Evolutionary conservation across 768 basidiomycete species (phyloP).

Genomic region (Tulasnella sp.): DNA sequence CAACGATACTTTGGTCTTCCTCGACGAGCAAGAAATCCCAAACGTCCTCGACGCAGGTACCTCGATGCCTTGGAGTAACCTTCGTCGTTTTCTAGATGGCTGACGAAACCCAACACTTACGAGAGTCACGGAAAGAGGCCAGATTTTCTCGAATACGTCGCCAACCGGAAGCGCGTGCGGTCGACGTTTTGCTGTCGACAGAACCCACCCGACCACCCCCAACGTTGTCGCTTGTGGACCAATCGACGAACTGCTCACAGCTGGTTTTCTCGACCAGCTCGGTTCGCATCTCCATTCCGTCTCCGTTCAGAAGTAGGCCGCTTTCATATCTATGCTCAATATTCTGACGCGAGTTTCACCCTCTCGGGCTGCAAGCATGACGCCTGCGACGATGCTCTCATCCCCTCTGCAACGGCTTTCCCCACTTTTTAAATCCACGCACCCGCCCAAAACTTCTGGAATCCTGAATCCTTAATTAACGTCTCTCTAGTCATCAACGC

Average conservation of each 20-base stretch:
- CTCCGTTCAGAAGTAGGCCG: slow-evolving; percentile 13
- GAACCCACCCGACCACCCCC: slow-evolving; percentile 43
- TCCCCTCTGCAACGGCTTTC: slow-evolving; percentile 7
- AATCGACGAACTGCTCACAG: slow-evolving; percentile 42
- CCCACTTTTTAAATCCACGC: slow-evolving; percentile 26
- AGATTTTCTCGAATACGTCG: slow-evolving; percentile 40
- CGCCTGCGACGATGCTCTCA: not conserved
- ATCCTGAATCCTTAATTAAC: slow-evolving; percentile 26
- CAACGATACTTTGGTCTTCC: too few species aligned
- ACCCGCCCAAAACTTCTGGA: slow-evolving; percentile 23
- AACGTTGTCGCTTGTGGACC: slow-evolving; percentile 46
- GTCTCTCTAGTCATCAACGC: not conserved
- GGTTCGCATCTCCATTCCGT: slow-evolving; percentile 33
- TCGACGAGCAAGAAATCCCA: too few species aligned
- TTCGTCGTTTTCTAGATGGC: too few species aligned
- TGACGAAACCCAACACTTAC: too few species aligned
- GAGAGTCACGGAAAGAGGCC: slow-evolving; percentile 40
- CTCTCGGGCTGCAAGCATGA: slow-evolving; percentile 8
- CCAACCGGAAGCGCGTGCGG: slow-evolving; percentile 37
- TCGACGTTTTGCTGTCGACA: slow-evolving; percentile 29
- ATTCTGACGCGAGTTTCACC: not conserved
- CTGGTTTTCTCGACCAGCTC: slow-evolving; percentile 42
- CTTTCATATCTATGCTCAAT: not conserved
- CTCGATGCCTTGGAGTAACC: too few species aligned
- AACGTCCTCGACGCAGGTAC: too few species aligned